Evolutionary conservation across 306 rosid genomes (phyloP).

Genomic region (Alnus rubra): DNA sequence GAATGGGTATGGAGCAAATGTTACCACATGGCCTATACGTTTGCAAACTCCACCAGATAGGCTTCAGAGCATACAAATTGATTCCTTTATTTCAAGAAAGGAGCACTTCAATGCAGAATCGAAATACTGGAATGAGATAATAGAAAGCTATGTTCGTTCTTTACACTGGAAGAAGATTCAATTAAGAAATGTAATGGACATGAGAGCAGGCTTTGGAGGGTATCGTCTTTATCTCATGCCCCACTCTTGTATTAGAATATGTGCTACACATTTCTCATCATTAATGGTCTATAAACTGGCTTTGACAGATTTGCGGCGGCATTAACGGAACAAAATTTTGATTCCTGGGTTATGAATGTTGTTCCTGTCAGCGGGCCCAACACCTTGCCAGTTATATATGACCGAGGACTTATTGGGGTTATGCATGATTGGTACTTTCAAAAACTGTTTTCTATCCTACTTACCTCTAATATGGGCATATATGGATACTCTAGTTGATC

Average conservation of each 20-base stretch:
- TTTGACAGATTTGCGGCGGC: conserved; percentile 88
- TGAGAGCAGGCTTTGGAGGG: conserved; percentile 99
- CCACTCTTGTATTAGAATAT: conserved; percentile 8
- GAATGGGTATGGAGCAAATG: conserved; percentile 63
- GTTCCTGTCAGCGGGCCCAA: conserved; percentile 93
- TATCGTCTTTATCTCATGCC: conserved; percentile 32
- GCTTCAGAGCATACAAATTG: conserved; percentile 79
- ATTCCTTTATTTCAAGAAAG: conserved; percentile 77
- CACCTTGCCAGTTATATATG: conserved; percentile 91
- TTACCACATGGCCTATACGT: conserved; percentile 78
- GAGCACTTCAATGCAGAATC: conserved; percentile 90
- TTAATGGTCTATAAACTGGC: conserved; percentile 28
- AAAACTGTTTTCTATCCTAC: conserved; percentile 7
- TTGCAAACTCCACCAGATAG: conserved; percentile 79
- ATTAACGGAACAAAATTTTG: conserved; percentile 52
- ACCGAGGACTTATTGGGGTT: conserved; percentile 94
- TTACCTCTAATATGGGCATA: conserved; percentile 12
- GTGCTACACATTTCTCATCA: conserved; percentile 10
- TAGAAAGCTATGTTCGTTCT: conserved; percentile 59
- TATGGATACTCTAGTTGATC: background rate
- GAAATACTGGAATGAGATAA: conserved; percentile 70
- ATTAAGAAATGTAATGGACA: conserved; percentile 92
- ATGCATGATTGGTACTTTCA: conserved; percentile 84
- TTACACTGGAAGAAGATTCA: conserved; percentile 67
- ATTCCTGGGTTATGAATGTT: conserved; percentile 92